Percentiles rank a stretch among this genome's conserved stretches.
phyloP scores from a whole-genome alignment of 305 asterid genomes.

The Fraxinus nigra region DNA sequence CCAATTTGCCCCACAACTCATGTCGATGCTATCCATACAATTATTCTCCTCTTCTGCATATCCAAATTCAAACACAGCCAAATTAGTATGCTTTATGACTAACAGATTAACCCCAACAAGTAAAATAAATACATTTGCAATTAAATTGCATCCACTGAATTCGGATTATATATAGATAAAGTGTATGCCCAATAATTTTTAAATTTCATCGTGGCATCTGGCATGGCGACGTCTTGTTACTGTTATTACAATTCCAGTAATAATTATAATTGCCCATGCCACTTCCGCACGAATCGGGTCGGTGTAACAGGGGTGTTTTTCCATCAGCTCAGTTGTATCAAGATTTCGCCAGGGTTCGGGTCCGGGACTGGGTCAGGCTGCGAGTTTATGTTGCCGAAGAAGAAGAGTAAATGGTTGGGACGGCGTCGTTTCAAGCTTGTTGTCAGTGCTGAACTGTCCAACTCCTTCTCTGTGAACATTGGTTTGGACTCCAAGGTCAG shows the following conservation, averaged over 20 bases:
- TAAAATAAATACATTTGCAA: background rate
- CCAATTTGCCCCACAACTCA: background rate
- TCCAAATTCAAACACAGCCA: background rate
- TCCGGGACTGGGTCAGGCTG: slow-evolving; percentile 7
- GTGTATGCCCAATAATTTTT: background rate
- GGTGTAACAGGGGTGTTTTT: slow-evolving; percentile 37
- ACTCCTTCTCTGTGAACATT: slow-evolving; percentile 61
- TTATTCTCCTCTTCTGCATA: background rate
- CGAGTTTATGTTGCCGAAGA: slow-evolving; percentile 33
- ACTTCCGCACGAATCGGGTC: slow-evolving; percentile 44
- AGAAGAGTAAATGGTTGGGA: slow-evolving; percentile 36
- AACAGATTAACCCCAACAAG: background rate
- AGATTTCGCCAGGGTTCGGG: slow-evolving; percentile 29
- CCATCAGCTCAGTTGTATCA: slow-evolving; percentile 31
- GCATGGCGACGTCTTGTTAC: slow-evolving; percentile 45
- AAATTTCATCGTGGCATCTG: slow-evolving; percentile 45
- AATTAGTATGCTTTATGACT: background rate
- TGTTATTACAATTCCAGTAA: slow-evolving; percentile 25
- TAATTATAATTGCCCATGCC: slow-evolving; percentile 42
- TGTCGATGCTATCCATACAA: slow-evolving; percentile 1
- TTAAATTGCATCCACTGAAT: background rate
- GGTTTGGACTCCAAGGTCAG: slow-evolving; percentile 80
- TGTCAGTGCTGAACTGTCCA: slow-evolving; percentile 61
- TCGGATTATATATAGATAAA: background rate
- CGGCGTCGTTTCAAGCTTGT: slow-evolving; percentile 52